Conservation (phyloP, 2,329 filamentous ascomycete genomes). For the Aureobasidium vineae region DNA sequence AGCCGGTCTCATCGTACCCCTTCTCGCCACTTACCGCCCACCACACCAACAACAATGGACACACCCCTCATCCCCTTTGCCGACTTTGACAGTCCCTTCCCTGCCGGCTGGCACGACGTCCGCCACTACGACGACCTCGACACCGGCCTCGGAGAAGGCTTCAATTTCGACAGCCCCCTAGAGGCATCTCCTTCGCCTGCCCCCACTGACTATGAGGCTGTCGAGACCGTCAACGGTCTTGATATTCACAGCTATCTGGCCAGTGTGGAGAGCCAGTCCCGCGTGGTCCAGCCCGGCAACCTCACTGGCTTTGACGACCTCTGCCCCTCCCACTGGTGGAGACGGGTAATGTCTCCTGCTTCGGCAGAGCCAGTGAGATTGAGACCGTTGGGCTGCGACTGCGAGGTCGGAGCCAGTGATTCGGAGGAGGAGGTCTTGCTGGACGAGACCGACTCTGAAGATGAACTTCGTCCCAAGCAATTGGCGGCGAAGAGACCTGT, state of each 20-base stretch:
- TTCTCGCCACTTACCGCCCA: neutral
- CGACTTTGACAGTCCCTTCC: neutral
- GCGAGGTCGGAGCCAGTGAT: neutral
- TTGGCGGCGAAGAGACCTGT: conserved; percentile 6
- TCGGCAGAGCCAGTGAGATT: neutral
- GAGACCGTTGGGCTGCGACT: neutral
- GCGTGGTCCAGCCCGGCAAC: neutral
- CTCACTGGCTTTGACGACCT: neutral
- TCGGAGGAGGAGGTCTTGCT: neutral
- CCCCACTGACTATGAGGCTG: neutral
- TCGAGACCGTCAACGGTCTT: neutral
- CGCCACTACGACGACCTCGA: neutral
- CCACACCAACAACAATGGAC: neutral
- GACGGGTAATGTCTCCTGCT: neutral
- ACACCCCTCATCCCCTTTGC: neutral
- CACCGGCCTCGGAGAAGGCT: neutral
- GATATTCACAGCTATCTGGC: neutral
- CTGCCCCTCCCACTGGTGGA: neutral
- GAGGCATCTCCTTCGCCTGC: neutral
- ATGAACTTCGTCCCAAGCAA: neutral
- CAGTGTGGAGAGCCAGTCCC: neutral
- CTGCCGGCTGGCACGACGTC: neutral
- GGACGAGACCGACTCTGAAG: conserved; percentile 11
- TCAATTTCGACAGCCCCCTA: neutral
- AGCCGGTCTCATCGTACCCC: conserved; percentile 5